Evolutionary conservation across 75 land plant species (phyloP), one percentile per base, ranked within the genome.

Genomic region (Cunninghamia lanceolata): DNA sequence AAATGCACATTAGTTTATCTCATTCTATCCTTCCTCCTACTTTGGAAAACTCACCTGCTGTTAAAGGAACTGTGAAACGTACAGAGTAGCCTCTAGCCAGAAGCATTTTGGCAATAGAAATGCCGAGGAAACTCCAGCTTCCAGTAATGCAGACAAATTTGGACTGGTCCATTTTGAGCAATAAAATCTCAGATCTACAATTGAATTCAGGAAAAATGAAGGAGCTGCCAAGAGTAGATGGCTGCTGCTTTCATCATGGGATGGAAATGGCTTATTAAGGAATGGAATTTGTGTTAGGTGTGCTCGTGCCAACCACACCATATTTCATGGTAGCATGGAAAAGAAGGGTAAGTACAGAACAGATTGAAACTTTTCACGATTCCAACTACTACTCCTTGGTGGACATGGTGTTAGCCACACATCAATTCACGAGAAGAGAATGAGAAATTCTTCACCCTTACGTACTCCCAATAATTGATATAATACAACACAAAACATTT

Each of bases 121-220:
- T 59, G 11, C 78, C 82, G 7, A 85, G 25, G 45, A 66, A 56
- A 59, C 40, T 39, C 85, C 82, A 85, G 83, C 77, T 75, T 17
- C 85, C 85, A 16, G 85, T 85, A 21, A 85, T 34, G 30, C 85
- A 85, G 82, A 85, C 25, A 17, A 77, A 77, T 34, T 19, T 77
- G 17, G 39, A 77, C 0, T 21, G 7, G 19, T 77, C 80, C 80
- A 77, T 77, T 14, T 19, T 77, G 4, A 17, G 16, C 0, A 19
- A 39, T 19, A 8, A 38, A 17, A 75, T 14, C 17, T 19, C 28
- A 32, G 28, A 77, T 63, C n/a, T 19, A 40, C 28, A 17, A 1
- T 1, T 77, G 16, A 17, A 32, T 1, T 3, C 13, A 3, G 39
- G 77, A 36, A 75, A 15, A 16, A 14, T 5, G 16, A 3, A 21